Percentiles rank a stretch among this genome's conserved stretches.
Conservation (phyloP, 768 basidiomycete species). For the Tephrocybe sp. region DNA sequence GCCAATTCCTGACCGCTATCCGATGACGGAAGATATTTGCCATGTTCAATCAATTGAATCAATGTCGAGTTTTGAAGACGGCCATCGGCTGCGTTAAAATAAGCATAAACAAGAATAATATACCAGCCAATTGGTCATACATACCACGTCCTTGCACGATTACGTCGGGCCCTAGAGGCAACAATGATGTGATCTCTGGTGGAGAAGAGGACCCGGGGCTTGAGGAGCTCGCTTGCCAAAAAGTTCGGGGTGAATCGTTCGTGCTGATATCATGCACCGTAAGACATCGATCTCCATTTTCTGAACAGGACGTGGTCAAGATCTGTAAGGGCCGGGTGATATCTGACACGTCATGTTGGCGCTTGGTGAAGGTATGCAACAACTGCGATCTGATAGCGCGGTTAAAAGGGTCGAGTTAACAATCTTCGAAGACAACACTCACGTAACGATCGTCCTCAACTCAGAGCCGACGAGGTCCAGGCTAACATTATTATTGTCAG, state of each 20-base stretch:
- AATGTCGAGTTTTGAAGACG: conserved; percentile 45
- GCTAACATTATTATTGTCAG: conserved; percentile 30
- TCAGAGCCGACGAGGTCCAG: background rate
- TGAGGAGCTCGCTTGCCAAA: conserved; percentile 26
- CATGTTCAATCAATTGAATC: conserved; percentile 31
- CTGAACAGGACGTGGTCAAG: conserved; percentile 13
- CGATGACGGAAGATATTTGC: conserved; percentile 22
- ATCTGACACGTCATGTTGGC: conserved; percentile 18
- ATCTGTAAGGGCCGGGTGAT: conserved; percentile 21
- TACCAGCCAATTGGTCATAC: conserved; percentile 16
- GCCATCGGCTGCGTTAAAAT: conserved; percentile 68
- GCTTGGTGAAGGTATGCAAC: conserved; percentile 17
- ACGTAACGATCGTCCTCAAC: conserved; percentile 11
- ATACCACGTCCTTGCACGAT: conserved; percentile 67
- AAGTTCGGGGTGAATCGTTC: conserved; percentile 7
- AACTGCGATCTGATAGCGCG: conserved; percentile 10
- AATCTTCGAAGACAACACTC: background rate
- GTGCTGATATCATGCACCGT: conserved; percentile 5
- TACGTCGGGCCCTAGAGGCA: conserved; percentile 55
- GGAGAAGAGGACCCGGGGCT: background rate
- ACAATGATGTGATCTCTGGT: conserved; percentile 33
- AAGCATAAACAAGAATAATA: conserved; percentile 1
- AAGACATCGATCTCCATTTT: conserved; percentile 14
- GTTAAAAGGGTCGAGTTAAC: background rate
- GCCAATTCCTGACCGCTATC: conserved; percentile 42